Conservation (phyloP, 2,329 filamentous ascomycete genomes). For the Podosphaera xanthii region DNA sequence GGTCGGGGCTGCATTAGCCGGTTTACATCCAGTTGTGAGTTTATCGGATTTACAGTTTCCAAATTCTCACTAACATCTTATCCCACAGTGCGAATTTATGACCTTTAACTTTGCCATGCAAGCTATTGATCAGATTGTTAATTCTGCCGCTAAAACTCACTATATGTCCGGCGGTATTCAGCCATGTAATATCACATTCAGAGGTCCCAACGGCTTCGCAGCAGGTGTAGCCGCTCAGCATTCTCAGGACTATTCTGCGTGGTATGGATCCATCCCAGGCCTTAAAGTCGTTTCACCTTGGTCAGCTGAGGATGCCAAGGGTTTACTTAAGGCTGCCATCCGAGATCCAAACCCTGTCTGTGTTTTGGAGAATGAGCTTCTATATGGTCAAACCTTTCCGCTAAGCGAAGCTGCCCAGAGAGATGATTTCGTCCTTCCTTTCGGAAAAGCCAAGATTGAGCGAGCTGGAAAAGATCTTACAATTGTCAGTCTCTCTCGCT, state of each 20-base stretch:
- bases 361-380: constrained; percentile 66
- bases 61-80: not conserved
- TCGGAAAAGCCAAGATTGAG: constrained; percentile 99
- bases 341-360: constrained; percentile 94
- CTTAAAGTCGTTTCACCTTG: constrained; percentile 93
- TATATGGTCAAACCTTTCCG: constrained; percentile 88
- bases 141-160: constrained; percentile 95
- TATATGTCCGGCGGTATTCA: constrained; percentile 99
- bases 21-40: constrained; percentile 79
- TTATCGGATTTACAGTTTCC: not conserved
- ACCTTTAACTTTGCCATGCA: constrained; percentile 99
- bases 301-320: constrained; percentile 96
- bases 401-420: constrained; percentile 95
- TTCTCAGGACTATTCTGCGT: constrained; percentile 95
- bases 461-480: constrained; percentile 88
- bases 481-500: constrained; percentile 83
- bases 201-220: constrained; percentile 95
- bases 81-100: constrained; percentile 84
- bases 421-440: constrained; percentile 88
- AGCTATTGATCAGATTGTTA: constrained; percentile 98
- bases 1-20: constrained; percentile 82
- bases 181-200: constrained; percentile 99
- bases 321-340: constrained; percentile 90
- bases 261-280: constrained; percentile 96
- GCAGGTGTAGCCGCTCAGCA: constrained; percentile 90